These are phyloP conservation scores for Endocalyx cinctus DNA, from an alignment of 2,329 filamentous ascomycete genomes.

Conservation along the genomic window DNA sequence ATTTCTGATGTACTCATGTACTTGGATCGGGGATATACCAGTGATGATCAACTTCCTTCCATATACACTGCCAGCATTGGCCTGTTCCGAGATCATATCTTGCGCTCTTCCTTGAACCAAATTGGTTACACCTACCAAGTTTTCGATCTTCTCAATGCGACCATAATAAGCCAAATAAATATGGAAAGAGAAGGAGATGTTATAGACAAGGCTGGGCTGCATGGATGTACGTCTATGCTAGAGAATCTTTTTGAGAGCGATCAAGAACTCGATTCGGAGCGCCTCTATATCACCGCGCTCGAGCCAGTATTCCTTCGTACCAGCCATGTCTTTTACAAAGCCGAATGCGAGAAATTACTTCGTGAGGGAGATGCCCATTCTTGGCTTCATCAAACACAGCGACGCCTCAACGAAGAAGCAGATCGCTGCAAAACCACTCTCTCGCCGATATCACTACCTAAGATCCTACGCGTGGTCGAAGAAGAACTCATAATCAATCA, in stretches of 20 bases:
- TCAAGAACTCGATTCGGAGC: constrained; percentile 70
- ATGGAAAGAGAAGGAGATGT: constrained; percentile 89
- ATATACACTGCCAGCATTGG: constrained; percentile 84
- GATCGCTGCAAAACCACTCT: constrained; percentile 81
- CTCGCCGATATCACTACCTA: constrained; percentile 64
- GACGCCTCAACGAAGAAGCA: constrained; percentile 73
- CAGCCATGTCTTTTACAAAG: constrained; percentile 68
- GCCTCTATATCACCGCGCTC: constrained; percentile 79
- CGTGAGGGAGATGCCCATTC: constrained; percentile 73
- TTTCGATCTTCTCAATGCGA: constrained; percentile 70
- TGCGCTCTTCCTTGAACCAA: constrained; percentile 53
- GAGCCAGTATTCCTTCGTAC: constrained; percentile 71
- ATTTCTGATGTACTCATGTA: constrained; percentile 96
- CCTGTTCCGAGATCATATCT: constrained; percentile 80
- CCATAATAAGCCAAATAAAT: constrained; percentile 84
- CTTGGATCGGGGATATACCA: constrained; percentile 80
- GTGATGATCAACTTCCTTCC: constrained; percentile 65
- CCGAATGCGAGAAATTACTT: constrained; percentile 70
- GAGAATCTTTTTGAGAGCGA: constrained; percentile 81
- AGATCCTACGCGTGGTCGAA: constrained; percentile 75
- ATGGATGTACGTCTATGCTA: constrained; percentile 83
- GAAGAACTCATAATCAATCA: constrained; percentile 73
- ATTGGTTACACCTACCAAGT: constrained; percentile 47
- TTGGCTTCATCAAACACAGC: constrained; percentile 74
- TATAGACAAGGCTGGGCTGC: constrained; percentile 77